Conservation (phyloP, 208 protist genomes). For the Leishmania tarentolae region DNA sequence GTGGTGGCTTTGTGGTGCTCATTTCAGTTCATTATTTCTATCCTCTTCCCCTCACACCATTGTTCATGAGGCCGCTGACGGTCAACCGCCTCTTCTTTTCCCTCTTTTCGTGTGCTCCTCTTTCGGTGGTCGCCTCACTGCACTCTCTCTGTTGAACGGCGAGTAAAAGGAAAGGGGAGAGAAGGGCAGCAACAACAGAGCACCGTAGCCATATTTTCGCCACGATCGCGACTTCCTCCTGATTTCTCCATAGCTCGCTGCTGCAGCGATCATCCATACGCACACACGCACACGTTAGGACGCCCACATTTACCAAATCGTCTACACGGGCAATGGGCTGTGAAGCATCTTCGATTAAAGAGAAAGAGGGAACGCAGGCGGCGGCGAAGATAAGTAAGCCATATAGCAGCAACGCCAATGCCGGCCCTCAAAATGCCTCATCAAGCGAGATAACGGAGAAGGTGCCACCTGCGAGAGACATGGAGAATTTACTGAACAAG, state of each 20-base stretch:
- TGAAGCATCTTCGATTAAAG: constrained; percentile 3
- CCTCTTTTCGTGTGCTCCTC: neutral
- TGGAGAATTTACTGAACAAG: neutral
- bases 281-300: neutral
- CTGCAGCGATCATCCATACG: neutral
- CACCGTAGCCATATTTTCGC: neutral
- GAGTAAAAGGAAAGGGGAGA: neutral
- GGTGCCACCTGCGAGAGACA: neutral
- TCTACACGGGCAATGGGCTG: constrained; percentile 1
- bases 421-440: neutral
- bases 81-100: neutral
- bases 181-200: no score
- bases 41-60: neutral
- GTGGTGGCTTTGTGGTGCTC: neutral
- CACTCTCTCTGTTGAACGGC: neutral
- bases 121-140: neutral
- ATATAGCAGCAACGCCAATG: neutral
- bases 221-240: neutral
- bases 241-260: neutral
- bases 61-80: no score
- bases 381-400: neutral
- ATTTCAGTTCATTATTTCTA: neutral
- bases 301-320: neutral
- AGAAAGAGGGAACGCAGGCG: neutral
- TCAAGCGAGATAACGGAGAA: neutral